Conservation (phyloP, 176 grass and related monocot genomes). For the Metroxylon sagu region DNA sequence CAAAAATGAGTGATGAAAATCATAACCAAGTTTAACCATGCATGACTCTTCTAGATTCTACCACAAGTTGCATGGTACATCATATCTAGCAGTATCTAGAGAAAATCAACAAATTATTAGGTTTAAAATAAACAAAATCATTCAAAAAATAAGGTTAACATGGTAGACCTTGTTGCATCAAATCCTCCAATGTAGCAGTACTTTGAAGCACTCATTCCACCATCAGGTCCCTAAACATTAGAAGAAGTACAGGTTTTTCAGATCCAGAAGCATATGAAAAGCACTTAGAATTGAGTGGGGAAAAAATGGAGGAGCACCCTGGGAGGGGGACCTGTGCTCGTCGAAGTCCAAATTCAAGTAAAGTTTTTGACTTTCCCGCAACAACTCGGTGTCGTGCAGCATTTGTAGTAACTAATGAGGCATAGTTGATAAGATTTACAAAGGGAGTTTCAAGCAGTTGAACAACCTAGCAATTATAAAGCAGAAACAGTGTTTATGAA, state of each 20-base stretch:
- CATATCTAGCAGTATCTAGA: too few relatives aligned
- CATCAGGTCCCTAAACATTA: slow-evolving; percentile 70
- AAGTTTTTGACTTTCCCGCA: slow-evolving; percentile 76
- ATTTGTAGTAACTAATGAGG: slow-evolving; percentile 94
- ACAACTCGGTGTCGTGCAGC: slow-evolving; percentile 79
- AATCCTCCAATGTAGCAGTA: slow-evolving; percentile 95
- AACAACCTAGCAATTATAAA: slow-evolving; percentile 37
- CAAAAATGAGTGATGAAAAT: too few relatives aligned
- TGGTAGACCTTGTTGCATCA: slow-evolving; percentile 84
- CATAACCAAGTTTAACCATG: too few relatives aligned
- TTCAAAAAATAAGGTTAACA: neutral
- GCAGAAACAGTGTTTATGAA: neutral
- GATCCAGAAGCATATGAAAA: too few relatives aligned
- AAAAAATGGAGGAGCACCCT: too few relatives aligned
- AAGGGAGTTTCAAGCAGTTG: slow-evolving; percentile 97
- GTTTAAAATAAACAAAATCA: too few relatives aligned
- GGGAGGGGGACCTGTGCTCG: slow-evolving; percentile 51
- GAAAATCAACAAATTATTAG: too few relatives aligned
- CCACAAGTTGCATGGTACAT: too few relatives aligned
- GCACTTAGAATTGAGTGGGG: too few relatives aligned
- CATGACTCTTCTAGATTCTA: too few relatives aligned
- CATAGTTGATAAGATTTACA: slow-evolving; percentile 85
- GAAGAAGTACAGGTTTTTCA: too few relatives aligned
- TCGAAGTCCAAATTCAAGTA: slow-evolving; percentile 94
- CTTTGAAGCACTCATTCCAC: slow-evolving; percentile 94